phyloP scores from a whole-genome alignment of 2,329 filamentous ascomycete species.

The Saccharata proteae region DNA sequence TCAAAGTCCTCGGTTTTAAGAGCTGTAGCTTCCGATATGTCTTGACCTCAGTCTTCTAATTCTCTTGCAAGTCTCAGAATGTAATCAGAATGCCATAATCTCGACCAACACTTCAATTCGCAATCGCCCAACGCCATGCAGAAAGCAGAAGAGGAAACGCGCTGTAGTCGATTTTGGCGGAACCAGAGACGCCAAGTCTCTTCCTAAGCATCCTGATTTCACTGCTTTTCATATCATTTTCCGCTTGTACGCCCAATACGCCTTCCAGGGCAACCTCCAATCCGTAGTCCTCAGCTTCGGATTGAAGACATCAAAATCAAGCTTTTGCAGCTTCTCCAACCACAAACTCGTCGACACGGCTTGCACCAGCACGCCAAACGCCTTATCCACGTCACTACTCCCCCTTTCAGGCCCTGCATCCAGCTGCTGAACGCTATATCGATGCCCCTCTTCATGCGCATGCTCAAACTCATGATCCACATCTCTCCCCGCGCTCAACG shows the following conservation, averaged over 20 bases:
- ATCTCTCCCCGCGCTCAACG: slow-evolving; percentile 58
- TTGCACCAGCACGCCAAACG: slow-evolving; percentile 71
- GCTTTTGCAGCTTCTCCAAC: slow-evolving; percentile 62
- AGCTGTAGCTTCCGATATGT: too few relatives aligned
- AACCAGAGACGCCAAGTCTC: too few relatives aligned
- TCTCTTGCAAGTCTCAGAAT: too few relatives aligned
- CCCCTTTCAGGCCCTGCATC: slow-evolving; percentile 25
- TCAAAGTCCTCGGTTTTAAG: too few relatives aligned
- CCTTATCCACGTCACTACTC: slow-evolving; percentile 46
- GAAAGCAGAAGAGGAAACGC: too few relatives aligned
- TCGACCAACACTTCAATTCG: too few relatives aligned
- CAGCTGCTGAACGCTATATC: slow-evolving; percentile 32
- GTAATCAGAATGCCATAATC: too few relatives aligned
- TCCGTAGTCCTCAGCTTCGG: slow-evolving; percentile 49
- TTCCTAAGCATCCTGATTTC: too few relatives aligned
- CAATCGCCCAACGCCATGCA: too few relatives aligned
- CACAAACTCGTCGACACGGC: slow-evolving; percentile 68
- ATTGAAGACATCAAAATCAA: slow-evolving; percentile 74
- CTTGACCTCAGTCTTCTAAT: too few relatives aligned
- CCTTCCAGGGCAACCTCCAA: slow-evolving; percentile 80
- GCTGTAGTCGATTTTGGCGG: too few relatives aligned
- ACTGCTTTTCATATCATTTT: slow-evolving; percentile 36
- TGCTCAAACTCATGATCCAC: slow-evolving; percentile 86
- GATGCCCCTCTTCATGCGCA: slow-evolving; percentile 58
- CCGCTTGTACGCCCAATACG: slow-evolving; percentile 48